Evolutionary conservation across 2,329 filamentous ascomycete genomes (phyloP).

Genomic region (Bipolaris bicolor): DNA sequence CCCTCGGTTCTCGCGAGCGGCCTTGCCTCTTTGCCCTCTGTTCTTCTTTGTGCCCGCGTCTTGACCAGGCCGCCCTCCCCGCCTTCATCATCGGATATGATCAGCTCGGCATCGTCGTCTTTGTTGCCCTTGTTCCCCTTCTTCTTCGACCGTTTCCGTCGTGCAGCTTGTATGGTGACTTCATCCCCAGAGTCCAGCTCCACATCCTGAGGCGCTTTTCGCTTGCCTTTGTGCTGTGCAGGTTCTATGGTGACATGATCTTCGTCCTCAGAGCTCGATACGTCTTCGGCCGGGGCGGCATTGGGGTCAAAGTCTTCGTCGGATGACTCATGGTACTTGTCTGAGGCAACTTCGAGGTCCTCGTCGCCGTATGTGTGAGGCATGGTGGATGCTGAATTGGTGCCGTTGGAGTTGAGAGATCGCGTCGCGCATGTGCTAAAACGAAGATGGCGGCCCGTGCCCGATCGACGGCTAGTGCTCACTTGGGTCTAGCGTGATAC

Average conservation of each 20-base stretch:
- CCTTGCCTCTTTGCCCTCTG: slow-evolving; percentile 66
- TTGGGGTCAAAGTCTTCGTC: slow-evolving; percentile 78
- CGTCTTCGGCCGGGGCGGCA: slow-evolving; percentile 57
- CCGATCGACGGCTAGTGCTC: slow-evolving; percentile 26
- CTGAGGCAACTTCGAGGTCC: slow-evolving; percentile 36
- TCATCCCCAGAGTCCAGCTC: slow-evolving; percentile 70
- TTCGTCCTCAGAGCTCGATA: slow-evolving; percentile 58
- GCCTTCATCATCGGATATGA: slow-evolving; percentile 53
- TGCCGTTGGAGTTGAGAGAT: slow-evolving; percentile 5
- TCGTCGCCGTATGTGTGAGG: slow-evolving; percentile 38
- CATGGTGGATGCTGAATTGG: slow-evolving; percentile 24
- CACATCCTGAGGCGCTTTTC: slow-evolving; percentile 39
- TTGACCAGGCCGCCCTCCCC: slow-evolving; percentile 68
- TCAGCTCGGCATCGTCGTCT: slow-evolving; percentile 27
- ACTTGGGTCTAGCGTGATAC: slow-evolving; percentile 18
- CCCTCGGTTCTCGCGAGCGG: slow-evolving; percentile 61
- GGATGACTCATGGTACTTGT: slow-evolving; percentile 67
- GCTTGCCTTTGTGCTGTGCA: slow-evolving; percentile 36
- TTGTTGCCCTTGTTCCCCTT: slow-evolving; percentile 34
- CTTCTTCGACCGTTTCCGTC: slow-evolving; percentile 59
- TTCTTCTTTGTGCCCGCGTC: slow-evolving; percentile 72
- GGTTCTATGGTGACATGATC: slow-evolving; percentile 36
- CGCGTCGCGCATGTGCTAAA: slow-evolving; percentile 13
- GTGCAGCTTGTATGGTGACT: slow-evolving; percentile 66
- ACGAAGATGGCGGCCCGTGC: slow-evolving; percentile 5